Percentiles rank a stretch among this genome's conserved stretches.
Conservation (phyloP, 805 yeast species). For the Saccharomyces jurei region DNA sequence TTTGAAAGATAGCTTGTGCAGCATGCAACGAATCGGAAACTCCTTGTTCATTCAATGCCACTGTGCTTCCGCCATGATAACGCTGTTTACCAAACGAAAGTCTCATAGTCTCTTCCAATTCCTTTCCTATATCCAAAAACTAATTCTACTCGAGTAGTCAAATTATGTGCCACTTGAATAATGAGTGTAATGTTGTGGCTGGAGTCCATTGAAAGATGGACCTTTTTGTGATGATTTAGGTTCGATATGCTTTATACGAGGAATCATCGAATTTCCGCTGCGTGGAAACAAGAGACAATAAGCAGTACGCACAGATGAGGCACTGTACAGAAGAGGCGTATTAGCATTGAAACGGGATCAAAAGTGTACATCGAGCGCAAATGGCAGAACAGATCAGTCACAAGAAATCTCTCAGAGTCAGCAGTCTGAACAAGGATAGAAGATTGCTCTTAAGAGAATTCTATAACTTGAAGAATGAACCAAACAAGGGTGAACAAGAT, state of each 20-base stretch:
- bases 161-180: background rate
- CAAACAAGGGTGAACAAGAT: background rate
- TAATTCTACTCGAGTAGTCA: background rate
- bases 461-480: constrained; percentile 13
- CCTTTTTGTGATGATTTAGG: background rate
- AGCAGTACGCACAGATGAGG: background rate
- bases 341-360: background rate
- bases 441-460: constrained; percentile 22
- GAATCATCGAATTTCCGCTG: background rate
- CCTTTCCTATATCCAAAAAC: background rate
- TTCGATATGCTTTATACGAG: background rate
- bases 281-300: background rate
- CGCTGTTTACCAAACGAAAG: background rate
- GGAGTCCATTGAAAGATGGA: background rate
- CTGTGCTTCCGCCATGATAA: background rate
- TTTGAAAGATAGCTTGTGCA: constrained; percentile 15
- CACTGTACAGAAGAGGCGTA: background rate
- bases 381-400: constrained; percentile 30
- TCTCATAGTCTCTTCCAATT: background rate
- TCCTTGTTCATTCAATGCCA: background rate
- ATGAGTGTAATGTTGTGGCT: background rate
- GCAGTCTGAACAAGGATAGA: constrained; percentile 17
- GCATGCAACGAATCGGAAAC: constrained; percentile 9
- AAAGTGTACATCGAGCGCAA: background rate
- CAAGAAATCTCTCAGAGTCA: constrained; percentile 21